These are phyloP conservation scores for Sequoiadendron giganteum DNA, from an alignment of 75 land plant genomes.

Conservation along the genomic window DNA sequence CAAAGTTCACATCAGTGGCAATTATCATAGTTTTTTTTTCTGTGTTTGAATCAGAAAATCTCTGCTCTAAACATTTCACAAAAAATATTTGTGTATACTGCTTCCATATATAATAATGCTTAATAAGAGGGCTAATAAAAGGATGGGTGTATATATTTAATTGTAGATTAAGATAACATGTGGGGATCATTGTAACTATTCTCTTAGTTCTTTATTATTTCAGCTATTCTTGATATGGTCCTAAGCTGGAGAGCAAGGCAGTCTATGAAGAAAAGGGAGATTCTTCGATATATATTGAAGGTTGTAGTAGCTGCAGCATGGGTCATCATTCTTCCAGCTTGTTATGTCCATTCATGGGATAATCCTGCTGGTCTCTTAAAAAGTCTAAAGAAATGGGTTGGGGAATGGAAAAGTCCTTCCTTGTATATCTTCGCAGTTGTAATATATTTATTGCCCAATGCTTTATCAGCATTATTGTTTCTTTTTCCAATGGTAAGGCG, in stretches of 20 bases:
- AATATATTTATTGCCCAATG: constrained; percentile 86
- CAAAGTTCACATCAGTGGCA: background rate
- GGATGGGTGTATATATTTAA: background rate
- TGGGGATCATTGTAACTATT: background rate
- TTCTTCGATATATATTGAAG: constrained; percentile 52
- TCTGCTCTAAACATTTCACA: background rate
- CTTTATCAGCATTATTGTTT: constrained; percentile 67
- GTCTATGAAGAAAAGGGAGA: constrained; percentile 51
- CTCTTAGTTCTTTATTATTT: constrained; percentile 12
- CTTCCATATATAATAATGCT: background rate
- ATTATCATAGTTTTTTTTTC: background rate
- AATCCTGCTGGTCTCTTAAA: constrained; percentile 50
- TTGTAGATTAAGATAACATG: background rate
- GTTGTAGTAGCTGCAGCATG: constrained; percentile 66
- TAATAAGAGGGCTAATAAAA: background rate
- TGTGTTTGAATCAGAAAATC: background rate
- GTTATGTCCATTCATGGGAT: constrained; percentile 51
- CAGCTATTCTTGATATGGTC: constrained; percentile 80
- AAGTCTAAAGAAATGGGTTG: constrained; percentile 40
- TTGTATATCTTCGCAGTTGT: constrained; percentile 75
- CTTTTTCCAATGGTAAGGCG: constrained; percentile 76
- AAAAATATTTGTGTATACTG: background rate
- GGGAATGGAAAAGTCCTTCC: constrained; percentile 53
- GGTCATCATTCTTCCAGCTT: constrained; percentile 69
- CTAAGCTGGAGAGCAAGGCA: constrained; percentile 83